Base-by-base conservation (phyloP, 75 land plant genomes). In the Picea glauca region DNA sequence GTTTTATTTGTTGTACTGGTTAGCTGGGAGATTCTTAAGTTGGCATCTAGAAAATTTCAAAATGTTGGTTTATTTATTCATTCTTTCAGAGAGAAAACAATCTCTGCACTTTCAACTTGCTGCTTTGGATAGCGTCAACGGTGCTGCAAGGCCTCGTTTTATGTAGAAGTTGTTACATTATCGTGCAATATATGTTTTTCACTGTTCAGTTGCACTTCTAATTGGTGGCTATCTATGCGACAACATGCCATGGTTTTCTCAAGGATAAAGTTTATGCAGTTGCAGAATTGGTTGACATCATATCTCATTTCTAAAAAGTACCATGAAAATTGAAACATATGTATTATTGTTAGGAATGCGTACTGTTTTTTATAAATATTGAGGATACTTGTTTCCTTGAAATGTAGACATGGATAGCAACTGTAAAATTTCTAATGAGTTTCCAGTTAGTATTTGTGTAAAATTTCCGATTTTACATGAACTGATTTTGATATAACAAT, bases 31-130 rank as follows among this genome's bases (percentile, higher is more conserved):
- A 67, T 67, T 33, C 73, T 17, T 33, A 68, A 5, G 46, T 20
- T 43, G 21, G 74, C 21, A 43, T 70, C 33, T 11, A 70, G n/a
- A 43, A 70, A 20, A 43, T 70, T 38, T 2, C 21, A 70, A 21
- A 43, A 40, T 70, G 43, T 50, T 50, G 56, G 43, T 70, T n/a
- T 70, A 70, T 70, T 70, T 43, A 70, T 70, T 70, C 74, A 70
- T 70, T 70, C 74, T 70, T 70, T 70, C n/a, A 70, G n/a, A 70
- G 35, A 70, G 23, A 70, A 38, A 68, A 38, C 20, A 70, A 40
- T 32, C 43, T 21, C 43, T 18, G 50, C 56, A 15, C 3, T 40
- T 70, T 46, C 20, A 43, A 8, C 43, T 70, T 35, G 43, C 6
- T 38, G 3, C 26, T 70, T 70, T 20, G 50, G 74, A 23, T 1